Percentiles rank a stretch among this genome's conserved stretches.
These are phyloP conservation scores for Yamadazyma nakazawae DNA, from an alignment of 805 yeast species.

Conservation along the genomic window DNA sequence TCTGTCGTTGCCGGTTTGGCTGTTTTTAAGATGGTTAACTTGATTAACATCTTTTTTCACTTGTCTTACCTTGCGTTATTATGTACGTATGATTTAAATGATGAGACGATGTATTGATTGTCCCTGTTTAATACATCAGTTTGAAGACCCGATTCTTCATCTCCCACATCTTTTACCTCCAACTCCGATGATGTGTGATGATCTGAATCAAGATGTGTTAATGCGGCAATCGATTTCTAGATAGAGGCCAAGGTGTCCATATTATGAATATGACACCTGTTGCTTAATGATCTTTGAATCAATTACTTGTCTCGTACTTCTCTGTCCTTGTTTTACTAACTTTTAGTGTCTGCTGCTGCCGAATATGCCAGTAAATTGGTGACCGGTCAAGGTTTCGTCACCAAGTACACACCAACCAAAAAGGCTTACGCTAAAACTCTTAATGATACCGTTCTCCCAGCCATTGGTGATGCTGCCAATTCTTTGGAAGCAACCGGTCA, in stretches of 20 bases:
- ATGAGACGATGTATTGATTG: neutral
- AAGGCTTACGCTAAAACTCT: constrained; percentile 32
- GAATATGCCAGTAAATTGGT: constrained; percentile 73
- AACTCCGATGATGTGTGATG: neutral
- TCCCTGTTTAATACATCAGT: too few relatives aligned
- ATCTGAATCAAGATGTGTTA: too few relatives aligned
- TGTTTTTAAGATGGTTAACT: constrained; percentile 59
- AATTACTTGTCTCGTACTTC: neutral
- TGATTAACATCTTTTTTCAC: constrained; percentile 59
- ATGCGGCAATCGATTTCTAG: too few relatives aligned
- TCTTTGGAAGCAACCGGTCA: constrained; percentile 51
- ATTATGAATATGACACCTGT: too few relatives aligned
- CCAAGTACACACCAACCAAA: constrained; percentile 66
- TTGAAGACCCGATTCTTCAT: too few relatives aligned
- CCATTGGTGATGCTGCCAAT: constrained; percentile 44
- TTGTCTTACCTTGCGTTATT: constrained; percentile 55
- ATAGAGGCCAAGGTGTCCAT: too few relatives aligned
- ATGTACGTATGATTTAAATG: constrained; percentile 23
- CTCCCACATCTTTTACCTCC: too few relatives aligned
- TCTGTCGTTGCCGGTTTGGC: constrained; percentile 53
- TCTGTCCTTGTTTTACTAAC: constrained; percentile 19
- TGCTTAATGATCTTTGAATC: too few relatives aligned
- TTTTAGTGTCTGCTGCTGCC: constrained; percentile 58
- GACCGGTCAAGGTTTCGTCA: constrained; percentile 78
- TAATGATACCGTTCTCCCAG: constrained; percentile 39